Evolutionary conservation across 1,284 basidiomycete species (phyloP), one percentile per base, ranked within the genome.

Genomic region (Omphalotus olearius): DNA sequence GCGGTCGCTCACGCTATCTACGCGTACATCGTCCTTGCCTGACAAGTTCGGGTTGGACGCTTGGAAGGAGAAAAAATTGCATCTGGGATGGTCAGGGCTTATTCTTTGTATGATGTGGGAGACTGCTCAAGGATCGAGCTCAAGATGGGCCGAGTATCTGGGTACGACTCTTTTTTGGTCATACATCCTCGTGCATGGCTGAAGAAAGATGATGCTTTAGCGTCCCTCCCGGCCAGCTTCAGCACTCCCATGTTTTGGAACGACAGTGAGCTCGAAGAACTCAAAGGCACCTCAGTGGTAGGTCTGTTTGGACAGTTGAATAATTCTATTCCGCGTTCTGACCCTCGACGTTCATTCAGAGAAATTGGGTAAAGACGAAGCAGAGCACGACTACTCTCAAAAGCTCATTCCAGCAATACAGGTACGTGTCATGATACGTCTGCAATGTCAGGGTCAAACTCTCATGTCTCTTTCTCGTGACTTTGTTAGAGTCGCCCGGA

Each of bases 101-200:
- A 98, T 98, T 53, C 72, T 98, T 18, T 91, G 87, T 57, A 89
- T 98, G 85, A 93, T 98, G 89, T 98, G 90, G 87, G 96, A 98
- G 67, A 80, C 82, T 47, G 76, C 83, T 2, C 71, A 70, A 52
- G 82, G 80, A 0, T 39, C 64, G 6, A 62, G 72, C 18, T 91
- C 85, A 40, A 79, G 69, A 54, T 93, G 91, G 91, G 64, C 65
- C 7, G 74, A 71, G 4, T 93, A 92, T 68, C 69, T 92, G 14
- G 70, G 89, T 90, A 55, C 49, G 26, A 28, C 16, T 49, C 9
- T 33, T 35, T 47, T 47, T 6, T 17, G 5, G n/a, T 57, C 18
- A 14, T 47, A 10, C 4, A 42, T 41, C 16, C 50, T 17, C 30
- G 37, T 3, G 30, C 23, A 11, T 36, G 17, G 7, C 17, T 33